Evolutionary conservation across 1,139 yeast species (phyloP), one percentile per base, ranked within the genome.

Genomic region (Wickerhamomyces sp.): DNA sequence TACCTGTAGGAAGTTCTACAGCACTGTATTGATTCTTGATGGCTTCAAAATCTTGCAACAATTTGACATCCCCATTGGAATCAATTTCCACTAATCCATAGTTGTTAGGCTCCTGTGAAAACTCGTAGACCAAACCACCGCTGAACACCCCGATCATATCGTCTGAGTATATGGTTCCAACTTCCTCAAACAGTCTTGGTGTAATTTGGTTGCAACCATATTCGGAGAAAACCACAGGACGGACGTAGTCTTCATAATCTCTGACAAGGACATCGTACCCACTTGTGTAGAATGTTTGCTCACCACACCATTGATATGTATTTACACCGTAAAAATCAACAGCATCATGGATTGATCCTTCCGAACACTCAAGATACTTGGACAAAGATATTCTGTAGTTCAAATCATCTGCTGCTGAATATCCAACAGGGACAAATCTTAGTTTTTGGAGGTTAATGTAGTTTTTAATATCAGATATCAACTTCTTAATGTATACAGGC

Each of bases 241-340:
- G 73, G 2, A 86, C 61, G 52, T 75, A 86, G 30, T 72, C 70
- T 25, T 62, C 55, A 55, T 87, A 91, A 47, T 84, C 88, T 35
- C 72, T 68, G 15, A 86, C 89, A 40, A 89, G 72, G 23, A 68
- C 62, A 48, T 82, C 74, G 58, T 87, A 91, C 2, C 97, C 98
- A 49, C 95, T 82, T 10, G 83, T 68, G 41, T 76, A 64, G 58
- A 85, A 84, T 4, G 93, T 80, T 50, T 86, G 91, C 31, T 76
- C 73, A 6, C 98, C 98, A 64, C 98, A 91, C 98, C 98, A 91
- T 57, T 88, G 95, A 58, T 91, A 91, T 1, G 95, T 81, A 58
- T 91, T 91, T 36, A 91, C 89, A 5, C 98, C 98, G 61, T 87
- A 89, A 55, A 91, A 91, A 56, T 91, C 98, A 21, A 87, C 85